Base-by-base conservation (phyloP, 2,329 filamentous ascomycete species). In the Corniculantispora saksenae region DNA sequence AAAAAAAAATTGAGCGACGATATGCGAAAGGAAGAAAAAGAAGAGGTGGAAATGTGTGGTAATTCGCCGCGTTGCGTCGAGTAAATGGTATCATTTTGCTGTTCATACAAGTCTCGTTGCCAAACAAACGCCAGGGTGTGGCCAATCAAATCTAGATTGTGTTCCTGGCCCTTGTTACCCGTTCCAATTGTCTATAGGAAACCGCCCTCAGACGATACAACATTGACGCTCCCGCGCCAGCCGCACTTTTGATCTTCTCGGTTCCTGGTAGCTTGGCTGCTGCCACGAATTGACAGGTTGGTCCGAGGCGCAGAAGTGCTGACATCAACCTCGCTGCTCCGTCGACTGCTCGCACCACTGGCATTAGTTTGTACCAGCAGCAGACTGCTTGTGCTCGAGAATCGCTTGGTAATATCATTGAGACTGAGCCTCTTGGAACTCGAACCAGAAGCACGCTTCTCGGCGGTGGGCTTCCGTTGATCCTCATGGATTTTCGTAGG, bases 301-400 rank as follows among this genome's bases (percentile, higher is more conserved):
- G 71, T 65, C 67, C 73, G 69, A 67, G 72, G 71, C 66, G 77
- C 73, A 70, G 79, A 71, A 68, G 75, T 70, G 66, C 80, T 78
- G 67, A 70, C 38, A 58, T 84, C 81, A 66, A 77, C 70, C 66
- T 84, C 83, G 70, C 76, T 79, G 73, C 82, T 83, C 63, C 78
- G 77, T 61, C 80, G 76, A 72, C 80, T 83, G 76, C 82, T 85
- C 67, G 76, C 75, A 66, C 75, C 76, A 70, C 80, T 82, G 66
- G 79, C 78, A 72, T 87, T 87, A 66, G 84, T 84, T 77, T 88
- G 84, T 63, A 87, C 80, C 54, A 88, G 78, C 61, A 89, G 78
- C 71, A 87, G 76, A 73, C 83, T 87, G 72, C 84, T 87, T 60
- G 85, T 87, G 72, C 83, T 87, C 69, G 85, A 88, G 62, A 89